Base-by-base conservation (phyloP, 1,284 basidiomycete genomes). In the Naganishia cerealis region DNA sequence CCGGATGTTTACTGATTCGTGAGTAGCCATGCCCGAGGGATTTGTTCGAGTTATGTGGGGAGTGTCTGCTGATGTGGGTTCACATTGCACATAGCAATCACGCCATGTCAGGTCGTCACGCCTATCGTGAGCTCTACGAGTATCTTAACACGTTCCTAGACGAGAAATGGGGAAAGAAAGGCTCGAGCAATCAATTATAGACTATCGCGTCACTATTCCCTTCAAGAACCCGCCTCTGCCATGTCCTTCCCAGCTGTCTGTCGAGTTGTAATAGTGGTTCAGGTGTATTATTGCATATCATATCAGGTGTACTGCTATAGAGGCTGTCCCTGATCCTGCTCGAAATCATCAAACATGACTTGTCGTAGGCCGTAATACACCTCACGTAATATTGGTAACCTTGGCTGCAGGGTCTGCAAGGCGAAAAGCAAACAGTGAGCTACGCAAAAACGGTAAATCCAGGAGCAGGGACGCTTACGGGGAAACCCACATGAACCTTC, bases 1-100 rank as follows among this genome's bases (percentile, higher is more conserved):
- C 81, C 86, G 94, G 76, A 92, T 96, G 90, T 99, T 98, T 81
- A 92, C 92, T 33, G 95, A 99, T 79, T 92, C 90, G 89, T 90
- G 72, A 71, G 85, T 80, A 2, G 46, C 24, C 52, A n/a, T 57
- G 42, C 59, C 59, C 38, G 57, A 21, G 16, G 7, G 62, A 16
- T 12, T 18, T 48, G 29, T 16, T 24, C 21, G 9, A 2, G 26
- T 7, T 13, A 24, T 65, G 72, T 75, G 57, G 71, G 72, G 40
- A 69, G 67, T 33, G 33, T 72, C 73, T 65, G 54, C 48, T 52
- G 67, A 72, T 48, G 24, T 18, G n/a, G 18, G 21, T 56, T 8
- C 21, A 13, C 13, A 26, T 43, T 50, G 68, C 36, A 48, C 68
- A 63, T 77, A 93, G 92, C 74, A 90, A 92, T 76, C 92, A 96